Conservation (phyloP, 768 basidiomycete species). For the Mycena latifolia region DNA sequence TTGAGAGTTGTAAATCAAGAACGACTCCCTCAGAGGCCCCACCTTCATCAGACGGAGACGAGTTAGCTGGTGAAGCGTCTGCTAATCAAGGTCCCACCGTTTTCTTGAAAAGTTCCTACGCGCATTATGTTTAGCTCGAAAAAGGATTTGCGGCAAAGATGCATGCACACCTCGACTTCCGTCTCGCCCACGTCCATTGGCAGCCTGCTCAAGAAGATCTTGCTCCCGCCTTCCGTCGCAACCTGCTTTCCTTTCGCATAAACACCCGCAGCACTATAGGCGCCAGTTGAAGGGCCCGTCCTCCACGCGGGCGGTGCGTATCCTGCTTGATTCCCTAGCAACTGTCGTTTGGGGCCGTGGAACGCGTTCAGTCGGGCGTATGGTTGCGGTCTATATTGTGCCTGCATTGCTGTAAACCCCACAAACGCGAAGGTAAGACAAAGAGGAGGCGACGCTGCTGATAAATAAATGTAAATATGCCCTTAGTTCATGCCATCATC, state of each 20-base stretch:
- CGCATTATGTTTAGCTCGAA: background rate
- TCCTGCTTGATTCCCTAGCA: slow-evolving; percentile 70
- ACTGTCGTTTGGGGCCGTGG: slow-evolving; percentile 65
- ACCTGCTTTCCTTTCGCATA: slow-evolving; percentile 46
- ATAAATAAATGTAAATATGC: background rate
- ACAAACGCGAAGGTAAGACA: background rate
- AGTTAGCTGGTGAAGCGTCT: background rate
- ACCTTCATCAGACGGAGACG: slow-evolving; percentile 42
- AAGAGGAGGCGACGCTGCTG: background rate
- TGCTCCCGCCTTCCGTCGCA: slow-evolving; percentile 62
- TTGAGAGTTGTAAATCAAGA: slow-evolving; percentile 82
- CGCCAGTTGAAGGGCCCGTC: slow-evolving; percentile 30
- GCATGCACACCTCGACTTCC: slow-evolving; percentile 71
- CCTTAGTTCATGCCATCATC: too few relatives aligned
- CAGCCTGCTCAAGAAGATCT: slow-evolving; percentile 74
- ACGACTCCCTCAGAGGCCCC: slow-evolving; percentile 77
- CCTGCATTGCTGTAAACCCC: slow-evolving; percentile 16
- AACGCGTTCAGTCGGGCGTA: slow-evolving; percentile 56
- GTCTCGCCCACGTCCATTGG: slow-evolving; percentile 77
- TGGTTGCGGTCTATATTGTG: slow-evolving; percentile 31
- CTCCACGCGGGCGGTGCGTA: slow-evolving; percentile 75
- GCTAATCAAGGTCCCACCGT: slow-evolving; percentile 72
- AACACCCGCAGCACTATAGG: background rate
- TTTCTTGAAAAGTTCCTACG: slow-evolving; percentile 80
- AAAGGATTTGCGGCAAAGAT: background rate